phyloP scores from a whole-genome alignment of 1,284 basidiomycete genomes.

The Rhodotorula mucilaginosa region DNA sequence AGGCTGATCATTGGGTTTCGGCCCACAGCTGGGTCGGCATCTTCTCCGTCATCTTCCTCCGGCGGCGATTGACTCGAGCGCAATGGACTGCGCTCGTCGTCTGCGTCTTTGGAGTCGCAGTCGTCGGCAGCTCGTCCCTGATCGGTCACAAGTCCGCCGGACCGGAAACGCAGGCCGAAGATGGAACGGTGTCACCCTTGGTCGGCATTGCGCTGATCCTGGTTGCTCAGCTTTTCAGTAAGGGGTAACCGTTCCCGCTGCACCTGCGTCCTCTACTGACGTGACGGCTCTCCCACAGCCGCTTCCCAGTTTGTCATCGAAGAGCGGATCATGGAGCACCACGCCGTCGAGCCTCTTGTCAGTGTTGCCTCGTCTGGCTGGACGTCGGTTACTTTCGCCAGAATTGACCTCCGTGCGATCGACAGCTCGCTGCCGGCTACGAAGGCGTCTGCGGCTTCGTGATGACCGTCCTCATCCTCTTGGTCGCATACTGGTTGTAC shows the following conservation, averaged over 20 bases:
- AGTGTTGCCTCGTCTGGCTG: conserved; percentile 11
- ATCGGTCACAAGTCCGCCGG: conserved; percentile 62
- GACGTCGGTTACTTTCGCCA: no score
- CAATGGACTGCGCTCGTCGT: conserved; percentile 84
- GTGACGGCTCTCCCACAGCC: conserved; percentile 50
- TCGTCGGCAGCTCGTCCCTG: conserved; percentile 89
- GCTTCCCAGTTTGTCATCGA: conserved; percentile 93
- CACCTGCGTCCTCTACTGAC: neutral
- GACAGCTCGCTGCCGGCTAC: conserved; percentile 75
- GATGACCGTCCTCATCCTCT: conserved; percentile 71
- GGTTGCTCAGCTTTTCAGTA: conserved; percentile 84
- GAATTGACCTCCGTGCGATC: neutral
- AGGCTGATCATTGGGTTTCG: no score
- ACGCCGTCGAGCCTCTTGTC: conserved; percentile 80
- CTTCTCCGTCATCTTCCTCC: conserved; percentile 87
- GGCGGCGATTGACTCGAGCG: conserved; percentile 60
- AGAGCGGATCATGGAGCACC: conserved; percentile 85
- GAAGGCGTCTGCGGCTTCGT: conserved; percentile 89
- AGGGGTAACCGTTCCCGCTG: no score
- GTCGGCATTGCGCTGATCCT: conserved; percentile 81
- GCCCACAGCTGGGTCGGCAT: conserved; percentile 76
- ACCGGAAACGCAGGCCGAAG: conserved; percentile 56
- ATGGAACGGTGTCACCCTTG: conserved; percentile 42
- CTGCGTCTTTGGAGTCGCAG: conserved; percentile 83
- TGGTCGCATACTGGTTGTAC: conserved; percentile 60